A percentile compares a stretch with the other conserved stretches of the same genome.
These are phyloP conservation scores for Gentiana dahurica DNA, from an alignment of 257 asterid genomes.

Conservation along the genomic window DNA sequence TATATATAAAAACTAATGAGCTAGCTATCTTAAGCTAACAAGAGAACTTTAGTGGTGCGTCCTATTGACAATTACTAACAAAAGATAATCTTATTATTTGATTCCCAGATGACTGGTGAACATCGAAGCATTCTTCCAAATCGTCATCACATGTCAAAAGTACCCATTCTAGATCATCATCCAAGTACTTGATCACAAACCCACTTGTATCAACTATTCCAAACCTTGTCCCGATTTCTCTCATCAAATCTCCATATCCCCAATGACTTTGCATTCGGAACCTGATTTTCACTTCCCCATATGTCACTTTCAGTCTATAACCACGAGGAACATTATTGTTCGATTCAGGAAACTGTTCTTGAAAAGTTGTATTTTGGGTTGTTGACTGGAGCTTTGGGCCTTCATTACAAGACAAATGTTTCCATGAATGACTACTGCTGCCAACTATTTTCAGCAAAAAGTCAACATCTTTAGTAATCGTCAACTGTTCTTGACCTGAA, in stretches of 20 bases:
- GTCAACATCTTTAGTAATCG: slow-evolving; percentile 23
- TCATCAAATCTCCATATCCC: slow-evolving; percentile 52
- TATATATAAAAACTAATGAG: too few species aligned
- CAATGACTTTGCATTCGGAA: slow-evolving; percentile 54
- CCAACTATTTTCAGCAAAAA: slow-evolving; percentile 33
- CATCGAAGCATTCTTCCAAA: slow-evolving; percentile 71
- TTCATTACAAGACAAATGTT: slow-evolving; percentile 28
- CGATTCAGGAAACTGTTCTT: slow-evolving; percentile 18
- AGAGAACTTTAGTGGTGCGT: slow-evolving; percentile 29
- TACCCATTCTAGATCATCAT: slow-evolving; percentile 91
- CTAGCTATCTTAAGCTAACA: too few species aligned
- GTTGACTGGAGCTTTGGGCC: slow-evolving; percentile 34
- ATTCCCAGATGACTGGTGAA: slow-evolving; percentile 31
- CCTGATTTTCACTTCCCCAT: slow-evolving; percentile 70
- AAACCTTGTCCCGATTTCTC: slow-evolving; percentile 50
- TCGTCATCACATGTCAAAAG: slow-evolving; percentile 80
- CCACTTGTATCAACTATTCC: slow-evolving; percentile 37
- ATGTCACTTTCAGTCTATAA: slow-evolving; percentile 57
- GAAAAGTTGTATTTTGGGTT: slow-evolving; percentile 41
- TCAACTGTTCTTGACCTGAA: slow-evolving; percentile 16
- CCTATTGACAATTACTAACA: slow-evolving; percentile 26
- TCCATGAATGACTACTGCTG: slow-evolving; percentile 37
- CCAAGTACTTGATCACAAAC: slow-evolving; percentile 68
- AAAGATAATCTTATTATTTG: slow-evolving; percentile 57
- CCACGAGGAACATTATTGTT: slow-evolving; percentile 17